These are phyloP conservation scores for Polytrichum commune DNA, from an alignment of 225 moss, liverwort and hornwort genomes.

Conservation along the genomic window DNA sequence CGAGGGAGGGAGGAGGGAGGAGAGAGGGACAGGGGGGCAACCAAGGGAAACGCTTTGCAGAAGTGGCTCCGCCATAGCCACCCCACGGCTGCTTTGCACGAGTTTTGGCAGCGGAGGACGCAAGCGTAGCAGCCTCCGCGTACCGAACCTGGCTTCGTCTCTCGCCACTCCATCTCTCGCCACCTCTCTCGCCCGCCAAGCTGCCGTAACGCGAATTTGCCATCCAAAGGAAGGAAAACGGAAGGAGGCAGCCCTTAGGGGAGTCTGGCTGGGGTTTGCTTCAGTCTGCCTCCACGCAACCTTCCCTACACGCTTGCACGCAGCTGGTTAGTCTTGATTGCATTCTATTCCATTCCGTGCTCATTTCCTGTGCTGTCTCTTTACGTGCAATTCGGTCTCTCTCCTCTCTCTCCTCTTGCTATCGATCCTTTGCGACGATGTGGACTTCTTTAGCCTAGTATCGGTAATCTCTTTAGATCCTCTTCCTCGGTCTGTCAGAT, in stretches of 20 bases:
- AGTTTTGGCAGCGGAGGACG: neutral
- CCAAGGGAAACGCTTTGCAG: conserved; percentile 3
- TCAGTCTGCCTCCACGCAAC: neutral
- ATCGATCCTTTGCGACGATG: too few species aligned
- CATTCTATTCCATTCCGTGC: too few species aligned
- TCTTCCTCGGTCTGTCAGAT: too few species aligned
- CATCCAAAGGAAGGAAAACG: too few species aligned
- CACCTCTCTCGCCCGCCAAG: neutral
- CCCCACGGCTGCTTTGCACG: conserved; percentile 4
- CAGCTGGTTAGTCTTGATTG: too few species aligned
- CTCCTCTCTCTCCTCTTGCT: too few species aligned
- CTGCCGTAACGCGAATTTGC: neutral
- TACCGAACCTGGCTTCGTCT: neutral
- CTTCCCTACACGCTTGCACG: neutral
- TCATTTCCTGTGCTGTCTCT: too few species aligned
- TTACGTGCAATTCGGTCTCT: too few species aligned
- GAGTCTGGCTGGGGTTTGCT: neutral
- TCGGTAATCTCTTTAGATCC: too few species aligned
- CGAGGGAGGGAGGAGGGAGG: neutral
- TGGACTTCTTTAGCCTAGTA: too few species aligned
- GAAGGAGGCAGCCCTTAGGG: too few species aligned
- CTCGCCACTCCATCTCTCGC: neutral
- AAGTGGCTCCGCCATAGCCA: conserved; percentile 8
- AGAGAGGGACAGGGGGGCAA: too few species aligned
- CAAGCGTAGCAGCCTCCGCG: neutral